These are phyloP conservation scores for Candida awuae DNA, from an alignment of 805 yeast genomes.

Conservation along the genomic window DNA sequence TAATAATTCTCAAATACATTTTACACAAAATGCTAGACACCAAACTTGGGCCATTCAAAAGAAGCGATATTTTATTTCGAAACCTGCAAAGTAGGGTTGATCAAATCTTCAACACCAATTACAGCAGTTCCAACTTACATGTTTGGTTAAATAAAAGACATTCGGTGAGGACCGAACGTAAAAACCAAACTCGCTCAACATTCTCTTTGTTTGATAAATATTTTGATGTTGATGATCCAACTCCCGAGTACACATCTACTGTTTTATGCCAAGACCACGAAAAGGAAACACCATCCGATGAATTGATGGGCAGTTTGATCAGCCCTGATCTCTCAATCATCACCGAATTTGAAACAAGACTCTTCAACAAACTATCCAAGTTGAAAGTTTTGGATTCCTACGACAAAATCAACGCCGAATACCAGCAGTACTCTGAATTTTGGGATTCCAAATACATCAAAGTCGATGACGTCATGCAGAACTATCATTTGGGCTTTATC, in stretches of 20 bases:
- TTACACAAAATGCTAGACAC: background rate
- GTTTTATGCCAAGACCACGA: background rate
- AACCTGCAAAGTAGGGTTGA: slow-evolving; percentile 11
- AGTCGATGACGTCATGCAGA: background rate
- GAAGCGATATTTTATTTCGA: slow-evolving; percentile 9
- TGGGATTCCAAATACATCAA: slow-evolving; percentile 2
- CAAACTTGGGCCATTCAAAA: slow-evolving; percentile 5
- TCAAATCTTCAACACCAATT: background rate
- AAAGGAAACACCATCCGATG: background rate
- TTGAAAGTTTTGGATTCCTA: slow-evolving; percentile 4
- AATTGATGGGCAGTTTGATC: slow-evolving; percentile 1
- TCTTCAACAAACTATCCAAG: slow-evolving; percentile 3
- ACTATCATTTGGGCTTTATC: slow-evolving; percentile 7
- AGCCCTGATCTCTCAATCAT: slow-evolving; percentile 8
- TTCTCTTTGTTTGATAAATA: background rate
- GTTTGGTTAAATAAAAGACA: too few species aligned
- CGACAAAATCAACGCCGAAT: slow-evolving; percentile 1
- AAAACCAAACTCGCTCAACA: background rate
- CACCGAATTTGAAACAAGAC: slow-evolving; percentile 9
- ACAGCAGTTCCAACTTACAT: background rate
- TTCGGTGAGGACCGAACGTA: background rate
- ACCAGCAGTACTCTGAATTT: background rate
- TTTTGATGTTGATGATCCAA: background rate
- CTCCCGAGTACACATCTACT: background rate
- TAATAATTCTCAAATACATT: slow-evolving; percentile 10